Base-by-base conservation (phyloP, 1,284 basidiomycete species). In the Ceratobasidium sp. region DNA sequence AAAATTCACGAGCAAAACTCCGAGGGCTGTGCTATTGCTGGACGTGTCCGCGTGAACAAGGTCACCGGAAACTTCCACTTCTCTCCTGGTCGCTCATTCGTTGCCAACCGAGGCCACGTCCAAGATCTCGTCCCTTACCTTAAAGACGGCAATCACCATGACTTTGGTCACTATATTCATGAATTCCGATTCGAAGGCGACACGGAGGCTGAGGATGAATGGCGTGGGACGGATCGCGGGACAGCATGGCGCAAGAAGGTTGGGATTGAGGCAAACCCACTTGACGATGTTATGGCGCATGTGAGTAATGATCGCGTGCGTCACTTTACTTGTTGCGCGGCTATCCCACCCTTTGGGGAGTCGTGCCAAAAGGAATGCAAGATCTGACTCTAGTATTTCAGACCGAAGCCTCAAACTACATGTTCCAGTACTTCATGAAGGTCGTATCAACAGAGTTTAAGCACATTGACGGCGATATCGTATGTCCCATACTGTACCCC, bases 381-480 rank as follows among this genome's bases (percentile, higher is more conserved):
- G 36, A 41, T 4, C 36, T 41, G 74, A 47, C 74, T 24, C 77
- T 15, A 45, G 31, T 48, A 15, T 51, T 53, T 27, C 78, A 92
- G 90, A 92, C 92, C 1, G 83, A 81, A 77, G 89, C 90, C 83
- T 84, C 91, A 36, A 88, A 93, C 78, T 96, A 94, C 81, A 95
- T 96, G 95, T 97, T 95, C 88, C 95, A 96, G 80, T 97, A 99
- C 84, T 99, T 98, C 89, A 87, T 99, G 81, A 99, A 99, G 83
- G 96, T 98, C 60, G 96, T 98, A 48, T 95, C 94, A 9, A 98
- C 96, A 0, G 91, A 93, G 80, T 98, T 97, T 85, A 87, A 89
- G 77, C 92, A 91, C 47, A 84, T 97, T n/a, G 89, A 92, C 77
- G 92, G 90, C 44, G 88, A 91, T 79, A 84, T 86, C 48, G 92